Percentiles rank a stretch among this genome's conserved stretches.
phyloP scores from a whole-genome alignment of 108 stramenopile genomes.

The Schizochytrium sp. region DNA sequence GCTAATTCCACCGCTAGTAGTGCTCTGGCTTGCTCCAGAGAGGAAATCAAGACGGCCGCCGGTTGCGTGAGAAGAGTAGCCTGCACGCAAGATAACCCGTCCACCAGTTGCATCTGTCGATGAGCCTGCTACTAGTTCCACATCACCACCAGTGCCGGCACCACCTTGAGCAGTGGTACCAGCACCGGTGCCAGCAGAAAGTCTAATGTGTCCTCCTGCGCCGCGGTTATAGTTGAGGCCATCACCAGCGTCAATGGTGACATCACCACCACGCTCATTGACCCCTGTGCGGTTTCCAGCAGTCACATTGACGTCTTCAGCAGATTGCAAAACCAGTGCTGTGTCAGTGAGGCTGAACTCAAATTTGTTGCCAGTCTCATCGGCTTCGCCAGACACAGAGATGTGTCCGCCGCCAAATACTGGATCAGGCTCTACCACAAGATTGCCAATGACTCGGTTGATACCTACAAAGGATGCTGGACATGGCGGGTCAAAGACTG shows the following conservation, averaged over 20 bases:
- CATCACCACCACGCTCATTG: constrained; percentile 65
- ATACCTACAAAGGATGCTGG: constrained; percentile 71
- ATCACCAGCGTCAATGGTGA: constrained; percentile 67
- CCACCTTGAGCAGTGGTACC: constrained; percentile 70
- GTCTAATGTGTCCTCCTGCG: constrained; percentile 65
- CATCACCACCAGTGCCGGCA: constrained; percentile 70
- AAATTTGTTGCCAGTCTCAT: constrained; percentile 57
- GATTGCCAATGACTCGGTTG: constrained; percentile 74
- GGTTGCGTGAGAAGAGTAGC: background rate
- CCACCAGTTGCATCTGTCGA: constrained; percentile 69
- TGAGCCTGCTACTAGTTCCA: constrained; percentile 65
- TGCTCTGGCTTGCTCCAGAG: constrained; percentile 10
- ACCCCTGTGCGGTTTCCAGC: constrained; percentile 62
- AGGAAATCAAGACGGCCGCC: constrained; percentile 59
- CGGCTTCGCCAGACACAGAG: constrained; percentile 27
- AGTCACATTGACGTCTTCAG: constrained; percentile 64
- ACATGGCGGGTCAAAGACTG: constrained; percentile 77
- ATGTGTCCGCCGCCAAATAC: constrained; percentile 74
- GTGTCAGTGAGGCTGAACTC: constrained; percentile 61
- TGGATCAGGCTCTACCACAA: constrained; percentile 74
- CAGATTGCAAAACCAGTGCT: constrained; percentile 66
- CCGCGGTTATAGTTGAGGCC: constrained; percentile 72
- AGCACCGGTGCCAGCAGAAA: constrained; percentile 68
- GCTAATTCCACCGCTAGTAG: constrained; percentile 56
- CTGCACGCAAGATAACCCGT: constrained; percentile 42